Evolutionary conservation across 352 stramenopile species (phyloP).

Genomic region (Vaucheria bursata): DNA sequence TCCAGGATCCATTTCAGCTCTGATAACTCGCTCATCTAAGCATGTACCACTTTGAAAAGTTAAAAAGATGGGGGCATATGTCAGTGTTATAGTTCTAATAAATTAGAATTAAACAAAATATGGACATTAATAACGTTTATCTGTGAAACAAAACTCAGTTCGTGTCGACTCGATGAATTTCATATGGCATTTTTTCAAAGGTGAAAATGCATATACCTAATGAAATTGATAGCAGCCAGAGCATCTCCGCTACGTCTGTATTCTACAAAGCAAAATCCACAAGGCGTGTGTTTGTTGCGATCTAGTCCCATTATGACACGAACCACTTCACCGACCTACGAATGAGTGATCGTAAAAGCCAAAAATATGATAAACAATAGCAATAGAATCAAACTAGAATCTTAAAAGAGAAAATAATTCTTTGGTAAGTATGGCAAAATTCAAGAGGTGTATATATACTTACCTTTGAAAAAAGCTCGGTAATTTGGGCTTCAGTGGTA

Average conservation of each 20-base stretch:
- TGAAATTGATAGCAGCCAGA: constrained; percentile 49
- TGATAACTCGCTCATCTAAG: constrained; percentile 57
- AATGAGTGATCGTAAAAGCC: not conserved
- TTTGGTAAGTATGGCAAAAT: no score
- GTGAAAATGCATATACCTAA: constrained; percentile 10
- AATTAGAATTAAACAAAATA: not conserved
- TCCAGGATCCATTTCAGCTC: constrained; percentile 67
- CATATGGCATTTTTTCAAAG: not conserved
- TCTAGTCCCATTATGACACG: constrained; percentile 91
- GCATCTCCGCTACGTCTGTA: constrained; percentile 59
- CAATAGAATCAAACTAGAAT: not conserved
- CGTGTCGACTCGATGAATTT: not conserved
- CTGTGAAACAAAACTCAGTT: no score
- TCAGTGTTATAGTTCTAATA: not conserved
- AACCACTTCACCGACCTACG: constrained; percentile 71
- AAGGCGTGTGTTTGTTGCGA: constrained; percentile 85
- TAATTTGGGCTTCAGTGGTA: constrained; percentile 85
- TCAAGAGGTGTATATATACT: no score
- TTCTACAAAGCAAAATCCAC: constrained; percentile 95
- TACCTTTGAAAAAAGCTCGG: constrained; percentile 73
- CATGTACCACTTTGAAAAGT: constrained; percentile 21
- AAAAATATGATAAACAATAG: not conserved
- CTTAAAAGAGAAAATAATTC: no score
- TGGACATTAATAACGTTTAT: no score
- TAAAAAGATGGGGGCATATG: constrained; percentile 6